Conservation (phyloP, 129 eudicot genomes). For the Deinandra increscens region DNA sequence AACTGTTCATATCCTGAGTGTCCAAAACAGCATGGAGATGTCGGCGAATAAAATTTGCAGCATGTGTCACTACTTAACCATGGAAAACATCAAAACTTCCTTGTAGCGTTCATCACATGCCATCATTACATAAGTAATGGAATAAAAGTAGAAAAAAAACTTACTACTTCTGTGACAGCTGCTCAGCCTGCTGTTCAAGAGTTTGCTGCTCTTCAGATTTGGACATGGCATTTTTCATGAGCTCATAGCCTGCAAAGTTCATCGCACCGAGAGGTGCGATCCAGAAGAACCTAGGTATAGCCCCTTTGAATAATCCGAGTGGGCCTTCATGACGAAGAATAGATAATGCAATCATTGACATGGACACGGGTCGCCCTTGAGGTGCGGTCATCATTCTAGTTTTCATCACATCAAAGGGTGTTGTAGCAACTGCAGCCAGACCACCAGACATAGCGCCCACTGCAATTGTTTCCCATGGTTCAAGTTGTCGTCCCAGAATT, state of each 20-base stretch:
- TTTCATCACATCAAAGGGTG: constrained; percentile 95
- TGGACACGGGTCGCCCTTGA: constrained; percentile 64
- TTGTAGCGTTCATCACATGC: constrained; percentile 33
- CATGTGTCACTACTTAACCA: constrained; percentile 25
- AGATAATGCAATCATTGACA: constrained; percentile 65
- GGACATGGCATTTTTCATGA: constrained; percentile 79
- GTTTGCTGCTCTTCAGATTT: constrained; percentile 49
- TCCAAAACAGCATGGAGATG: constrained; percentile 19
- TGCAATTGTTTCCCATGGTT: constrained; percentile 90
- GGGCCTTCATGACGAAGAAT: constrained; percentile 89
- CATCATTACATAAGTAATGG: constrained; percentile 18
- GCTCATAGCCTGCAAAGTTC: constrained; percentile 97
- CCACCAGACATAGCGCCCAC: constrained; percentile 98
- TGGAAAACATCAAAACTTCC: constrained; percentile 47
- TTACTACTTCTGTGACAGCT: constrained; percentile 45
- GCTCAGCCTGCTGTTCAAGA: constrained; percentile 43
- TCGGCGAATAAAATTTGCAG: constrained; percentile 34
- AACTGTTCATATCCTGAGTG: constrained; percentile 11
- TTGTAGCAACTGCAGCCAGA: constrained; percentile 80
- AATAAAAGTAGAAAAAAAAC: background rate
- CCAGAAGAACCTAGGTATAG: constrained; percentile 95
- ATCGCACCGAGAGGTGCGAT: constrained; percentile 96
- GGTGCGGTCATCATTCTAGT: constrained; percentile 96
- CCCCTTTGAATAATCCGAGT: constrained; percentile 90
- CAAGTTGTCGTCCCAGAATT: constrained; percentile 73